Conservation (phyloP, 139 green algal species). For the Limnomonas spitsbergensis region DNA sequence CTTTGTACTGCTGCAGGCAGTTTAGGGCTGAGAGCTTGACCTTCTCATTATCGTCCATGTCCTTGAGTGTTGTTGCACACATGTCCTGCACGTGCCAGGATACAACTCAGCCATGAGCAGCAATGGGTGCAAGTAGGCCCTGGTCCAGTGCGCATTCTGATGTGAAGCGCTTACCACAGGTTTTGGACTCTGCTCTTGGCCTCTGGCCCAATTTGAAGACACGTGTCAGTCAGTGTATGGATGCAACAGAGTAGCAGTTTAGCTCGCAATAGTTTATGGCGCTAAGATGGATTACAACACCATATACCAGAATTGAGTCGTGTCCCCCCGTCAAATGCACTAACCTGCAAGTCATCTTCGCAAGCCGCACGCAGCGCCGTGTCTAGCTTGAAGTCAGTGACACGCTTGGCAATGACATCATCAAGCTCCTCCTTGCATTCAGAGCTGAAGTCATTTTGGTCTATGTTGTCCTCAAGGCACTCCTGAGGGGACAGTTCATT, state of each 20-base stretch:
- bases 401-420: slow-evolving; percentile 51
- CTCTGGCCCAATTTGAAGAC: too few relatives aligned
- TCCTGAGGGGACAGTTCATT: slow-evolving; percentile 48
- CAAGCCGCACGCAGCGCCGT: slow-evolving; percentile 47
- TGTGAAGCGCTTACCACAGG: too few relatives aligned
- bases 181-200: too few relatives aligned
- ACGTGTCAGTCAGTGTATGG: too few relatives aligned
- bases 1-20: slow-evolving; percentile 53
- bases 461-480: slow-evolving; percentile 71
- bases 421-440: slow-evolving; percentile 72
- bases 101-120: background rate
- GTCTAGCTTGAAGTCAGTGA: slow-evolving; percentile 64
- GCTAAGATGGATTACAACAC: too few relatives aligned
- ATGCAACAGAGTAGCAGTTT: too few relatives aligned
- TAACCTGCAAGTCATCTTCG: slow-evolving; percentile 38
- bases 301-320: too few relatives aligned
- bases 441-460: slow-evolving; percentile 49
- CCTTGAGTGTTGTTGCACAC: slow-evolving; percentile 38
- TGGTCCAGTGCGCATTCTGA: too few relatives aligned
- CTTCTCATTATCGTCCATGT: slow-evolving; percentile 52
- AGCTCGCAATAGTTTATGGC: too few relatives aligned
- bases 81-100: slow-evolving; percentile 23
- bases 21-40: slow-evolving; percentile 27
- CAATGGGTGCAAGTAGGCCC: too few relatives aligned
- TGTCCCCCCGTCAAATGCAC: too few relatives aligned